These are phyloP conservation scores for Lactarius akahatsu DNA, from an alignment of 768 basidiomycete genomes.

Conservation along the genomic window DNA sequence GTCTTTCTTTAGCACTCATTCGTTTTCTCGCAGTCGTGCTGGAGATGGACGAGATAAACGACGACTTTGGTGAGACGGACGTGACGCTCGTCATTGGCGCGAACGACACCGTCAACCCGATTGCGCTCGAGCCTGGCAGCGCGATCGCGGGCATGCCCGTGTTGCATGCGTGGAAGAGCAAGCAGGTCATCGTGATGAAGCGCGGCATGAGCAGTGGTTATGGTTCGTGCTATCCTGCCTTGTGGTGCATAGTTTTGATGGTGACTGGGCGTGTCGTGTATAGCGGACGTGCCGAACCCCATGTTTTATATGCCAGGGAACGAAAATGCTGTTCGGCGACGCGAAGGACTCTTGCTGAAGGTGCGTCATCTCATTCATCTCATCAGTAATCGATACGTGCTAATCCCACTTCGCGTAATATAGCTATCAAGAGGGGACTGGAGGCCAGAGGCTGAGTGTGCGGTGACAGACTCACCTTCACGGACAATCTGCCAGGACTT, in stretches of 20 bases:
- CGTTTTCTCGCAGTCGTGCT: slow-evolving; percentile 60
- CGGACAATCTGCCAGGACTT: slow-evolving; percentile 2
- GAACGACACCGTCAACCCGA: slow-evolving; percentile 91
- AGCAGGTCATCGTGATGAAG: slow-evolving; percentile 92
- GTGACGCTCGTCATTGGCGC: slow-evolving; percentile 90
- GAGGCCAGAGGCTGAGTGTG: slow-evolving; percentile 29
- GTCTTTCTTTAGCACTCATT: not conserved
- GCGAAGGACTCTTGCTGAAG: slow-evolving; percentile 90
- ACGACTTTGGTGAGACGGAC: slow-evolving; percentile 86
- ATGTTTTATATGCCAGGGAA: slow-evolving; percentile 92
- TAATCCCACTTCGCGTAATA: not conserved
- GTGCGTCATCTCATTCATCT: slow-evolving; percentile 36
- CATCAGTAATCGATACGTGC: not conserved
- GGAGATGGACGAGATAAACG: slow-evolving; percentile 95
- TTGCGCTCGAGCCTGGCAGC: slow-evolving; percentile 82
- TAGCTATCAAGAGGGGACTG: slow-evolving; percentile 39
- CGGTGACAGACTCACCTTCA: not conserved
- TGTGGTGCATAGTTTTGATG: not conserved
- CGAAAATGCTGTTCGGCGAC: slow-evolving; percentile 91
- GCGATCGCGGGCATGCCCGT: slow-evolving; percentile 93
- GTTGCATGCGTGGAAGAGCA: slow-evolving; percentile 90
- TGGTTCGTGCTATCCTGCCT: slow-evolving; percentile 44
- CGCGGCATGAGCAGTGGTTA: slow-evolving; percentile 87
- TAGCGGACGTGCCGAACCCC: slow-evolving; percentile 89
- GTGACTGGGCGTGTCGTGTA: slow-evolving; percentile 2